Evolutionary conservation across 805 yeast genomes (phyloP).

Genomic region (Wickerhamiella nectarea): DNA sequence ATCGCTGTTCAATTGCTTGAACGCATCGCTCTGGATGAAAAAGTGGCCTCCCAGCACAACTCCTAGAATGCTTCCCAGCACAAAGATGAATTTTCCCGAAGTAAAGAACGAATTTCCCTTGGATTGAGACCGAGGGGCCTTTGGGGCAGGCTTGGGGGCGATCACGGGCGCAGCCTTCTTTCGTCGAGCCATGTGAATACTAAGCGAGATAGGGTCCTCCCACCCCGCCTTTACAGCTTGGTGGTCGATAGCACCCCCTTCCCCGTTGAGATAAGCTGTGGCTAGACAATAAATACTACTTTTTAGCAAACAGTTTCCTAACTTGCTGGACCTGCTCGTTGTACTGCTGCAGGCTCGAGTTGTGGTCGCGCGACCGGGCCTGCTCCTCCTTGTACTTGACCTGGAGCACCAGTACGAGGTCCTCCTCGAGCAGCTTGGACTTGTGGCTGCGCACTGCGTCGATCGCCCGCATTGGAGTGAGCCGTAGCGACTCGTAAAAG

Average conservation of each 20-base stretch:
- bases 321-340: slow-evolving; percentile 10
- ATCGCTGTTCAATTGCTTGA: slow-evolving; percentile 5
- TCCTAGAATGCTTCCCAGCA: slow-evolving; percentile 2
- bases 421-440: slow-evolving; percentile 14
- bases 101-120: slow-evolving; percentile 2
- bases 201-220: too few relatives aligned
- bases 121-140: background rate
- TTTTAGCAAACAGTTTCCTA: background rate
- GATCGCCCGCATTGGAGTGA: slow-evolving; percentile 17
- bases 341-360: slow-evolving; percentile 2
- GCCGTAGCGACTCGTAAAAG: slow-evolving; percentile 35
- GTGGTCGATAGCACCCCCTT: too few relatives aligned
- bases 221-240: too few relatives aligned
- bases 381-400: slow-evolving; percentile 16
- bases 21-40: slow-evolving; percentile 5
- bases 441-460: slow-evolving; percentile 17
- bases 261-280: too few relatives aligned
- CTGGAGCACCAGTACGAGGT: slow-evolving; percentile 13
- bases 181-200: too few relatives aligned
- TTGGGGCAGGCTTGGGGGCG: too few relatives aligned
- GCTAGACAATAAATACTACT: background rate
- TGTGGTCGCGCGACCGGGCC: slow-evolving; percentile 9
- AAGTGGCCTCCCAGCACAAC: slow-evolving; percentile 2
- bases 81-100: slow-evolving; percentile 5
- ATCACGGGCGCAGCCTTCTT: too few relatives aligned